Evolutionary conservation across 2,329 filamentous ascomycete genomes (phyloP).

Genomic region (Neofusicoccum parvum): DNA sequence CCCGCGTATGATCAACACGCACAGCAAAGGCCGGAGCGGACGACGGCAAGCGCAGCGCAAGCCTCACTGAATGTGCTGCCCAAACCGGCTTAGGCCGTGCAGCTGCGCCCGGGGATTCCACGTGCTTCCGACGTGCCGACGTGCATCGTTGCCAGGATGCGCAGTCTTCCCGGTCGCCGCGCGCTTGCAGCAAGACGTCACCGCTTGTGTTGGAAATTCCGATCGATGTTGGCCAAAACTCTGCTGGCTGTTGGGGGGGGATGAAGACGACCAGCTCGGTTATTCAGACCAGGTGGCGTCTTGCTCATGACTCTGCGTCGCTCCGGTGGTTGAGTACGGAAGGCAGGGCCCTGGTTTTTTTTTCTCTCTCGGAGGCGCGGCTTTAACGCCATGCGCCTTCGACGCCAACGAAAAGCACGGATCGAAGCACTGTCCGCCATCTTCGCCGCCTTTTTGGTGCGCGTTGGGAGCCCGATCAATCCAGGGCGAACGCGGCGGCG

Average conservation of each 20-base stretch:
- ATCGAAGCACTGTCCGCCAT: slow-evolving; percentile 5
- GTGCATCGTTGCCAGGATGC: not conserved
- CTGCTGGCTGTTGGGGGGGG: not conserved
- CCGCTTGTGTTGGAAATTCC: not conserved
- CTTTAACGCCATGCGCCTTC: not conserved
- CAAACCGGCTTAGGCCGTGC: not conserved
- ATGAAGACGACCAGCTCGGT: not conserved
- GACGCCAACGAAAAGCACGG: not conserved
- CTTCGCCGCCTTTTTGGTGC: not conserved
- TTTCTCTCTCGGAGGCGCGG: not conserved
- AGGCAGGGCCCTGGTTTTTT: not conserved
- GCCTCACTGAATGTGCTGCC: not conserved
- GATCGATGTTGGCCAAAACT: not conserved
- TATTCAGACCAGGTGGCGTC: not conserved
- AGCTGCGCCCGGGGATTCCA: not conserved
- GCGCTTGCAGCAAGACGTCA: not conserved
- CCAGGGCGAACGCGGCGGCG: not conserved
- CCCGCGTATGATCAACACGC: too few species aligned
- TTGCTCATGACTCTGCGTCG: not conserved
- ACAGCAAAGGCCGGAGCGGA: not conserved
- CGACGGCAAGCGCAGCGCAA: not conserved
- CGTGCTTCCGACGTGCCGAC: not conserved
- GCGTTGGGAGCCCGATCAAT: too few species aligned
- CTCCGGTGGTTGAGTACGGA: too few species aligned
- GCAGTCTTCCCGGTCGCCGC: not conserved